These are phyloP conservation scores for Globisporangium nagaii DNA, from an alignment of 352 stramenopile genomes.

Conservation along the genomic window DNA sequence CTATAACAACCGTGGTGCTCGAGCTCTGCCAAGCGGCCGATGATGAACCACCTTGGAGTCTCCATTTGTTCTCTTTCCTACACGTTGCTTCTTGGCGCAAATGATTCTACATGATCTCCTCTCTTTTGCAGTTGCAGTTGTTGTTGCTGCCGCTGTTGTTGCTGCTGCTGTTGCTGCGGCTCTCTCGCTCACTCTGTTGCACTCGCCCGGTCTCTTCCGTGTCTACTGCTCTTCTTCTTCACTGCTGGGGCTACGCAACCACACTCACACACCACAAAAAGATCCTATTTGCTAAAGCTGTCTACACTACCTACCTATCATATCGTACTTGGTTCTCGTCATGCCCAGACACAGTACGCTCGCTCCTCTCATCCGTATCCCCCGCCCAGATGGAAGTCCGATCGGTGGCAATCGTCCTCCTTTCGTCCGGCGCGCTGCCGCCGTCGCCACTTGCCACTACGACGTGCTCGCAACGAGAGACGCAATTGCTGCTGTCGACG, in stretches of 20 bases:
- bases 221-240: conserved; percentile 8
- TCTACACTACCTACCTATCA: conserved; percentile 16
- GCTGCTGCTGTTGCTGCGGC: conserved; percentile 3
- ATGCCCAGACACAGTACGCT: too few species aligned
- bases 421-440: background rate
- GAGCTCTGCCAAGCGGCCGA: background rate
- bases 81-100: background rate
- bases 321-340: conserved; percentile 16
- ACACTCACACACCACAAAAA: conserved; percentile 14
- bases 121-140: too few species aligned
- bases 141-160: background rate
- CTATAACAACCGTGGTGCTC: too few species aligned
- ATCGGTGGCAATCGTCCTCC: background rate
- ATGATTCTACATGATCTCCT: conserved; percentile 6
- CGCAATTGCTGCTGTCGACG: conserved; percentile 8
- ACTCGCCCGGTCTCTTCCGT: background rate
- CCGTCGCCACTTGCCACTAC: background rate
- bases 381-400: background rate
- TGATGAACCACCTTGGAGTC: background rate
- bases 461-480: conserved; percentile 12
- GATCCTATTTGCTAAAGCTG: conserved; percentile 13
- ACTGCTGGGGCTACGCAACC: conserved; percentile 4
- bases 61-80: conserved; percentile 3
- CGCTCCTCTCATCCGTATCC: too few species aligned
- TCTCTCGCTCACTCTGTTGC: conserved; percentile 1